phyloP scores from a whole-genome alignment of 2,329 filamentous ascomycete species.

The Colletotrichum sp. region DNA sequence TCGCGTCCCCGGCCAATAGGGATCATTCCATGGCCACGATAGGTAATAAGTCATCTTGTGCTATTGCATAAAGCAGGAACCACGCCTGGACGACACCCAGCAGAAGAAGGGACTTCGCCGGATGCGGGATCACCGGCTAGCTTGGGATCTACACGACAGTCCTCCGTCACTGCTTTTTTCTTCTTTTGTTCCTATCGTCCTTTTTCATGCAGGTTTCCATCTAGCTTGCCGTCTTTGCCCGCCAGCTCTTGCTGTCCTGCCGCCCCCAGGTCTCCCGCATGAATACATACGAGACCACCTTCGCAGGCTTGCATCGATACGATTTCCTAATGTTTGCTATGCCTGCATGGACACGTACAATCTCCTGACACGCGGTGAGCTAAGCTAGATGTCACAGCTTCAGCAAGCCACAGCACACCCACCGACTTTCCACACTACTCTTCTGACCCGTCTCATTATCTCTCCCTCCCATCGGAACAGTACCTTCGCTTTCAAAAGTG shows the following conservation, averaged over 20 bases:
- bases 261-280: neutral
- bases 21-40: neutral
- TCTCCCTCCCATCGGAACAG: neutral
- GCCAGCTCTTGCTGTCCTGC: neutral
- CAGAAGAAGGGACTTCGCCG: neutral
- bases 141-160: neutral
- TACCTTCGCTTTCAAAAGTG: neutral
- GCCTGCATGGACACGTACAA: neutral
- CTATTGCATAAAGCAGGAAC: neutral
- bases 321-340: neutral
- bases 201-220: neutral
- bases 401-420: slow-evolving; percentile 12
- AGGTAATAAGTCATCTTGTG: neutral
- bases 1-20: neutral
- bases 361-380: neutral
- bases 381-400: neutral
- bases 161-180: neutral
- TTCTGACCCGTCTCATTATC: neutral
- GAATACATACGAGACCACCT: neutral
- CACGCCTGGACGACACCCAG: neutral
- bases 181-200: neutral
- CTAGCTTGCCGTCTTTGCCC: neutral
- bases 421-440: neutral
- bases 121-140: neutral
- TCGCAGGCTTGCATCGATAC: neutral